Conservation (phyloP, 305 asterid genomes). For the Fraxinus sp. region DNA sequence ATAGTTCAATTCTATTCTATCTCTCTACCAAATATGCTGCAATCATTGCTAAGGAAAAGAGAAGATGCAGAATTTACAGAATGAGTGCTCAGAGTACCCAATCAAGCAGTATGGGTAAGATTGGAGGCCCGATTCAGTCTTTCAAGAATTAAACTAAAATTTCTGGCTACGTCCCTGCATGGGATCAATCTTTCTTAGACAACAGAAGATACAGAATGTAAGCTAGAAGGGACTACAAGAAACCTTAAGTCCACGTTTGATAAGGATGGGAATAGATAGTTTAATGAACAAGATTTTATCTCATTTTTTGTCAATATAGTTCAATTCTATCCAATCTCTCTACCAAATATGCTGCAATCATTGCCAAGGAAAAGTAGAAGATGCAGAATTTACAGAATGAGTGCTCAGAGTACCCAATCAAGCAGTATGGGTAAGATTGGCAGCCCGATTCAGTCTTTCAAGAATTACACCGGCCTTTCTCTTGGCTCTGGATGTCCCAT, state of each 20-base stretch:
- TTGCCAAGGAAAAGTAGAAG: slow-evolving; percentile 19
- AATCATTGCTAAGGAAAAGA: slow-evolving; percentile 2
- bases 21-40: not conserved
- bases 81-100: too few species aligned
- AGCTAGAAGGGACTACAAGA: slow-evolving; percentile 22
- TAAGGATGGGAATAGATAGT: not conserved
- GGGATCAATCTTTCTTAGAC: slow-evolving; percentile 33
- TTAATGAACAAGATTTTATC: not conserved
- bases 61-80: not conserved
- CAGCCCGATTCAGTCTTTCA: slow-evolving; percentile 19
- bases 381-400: not conserved
- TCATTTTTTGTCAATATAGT: not conserved
- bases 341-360: not conserved
- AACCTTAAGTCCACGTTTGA: slow-evolving; percentile 23
- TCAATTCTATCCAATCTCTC: not conserved
- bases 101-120: too few species aligned
- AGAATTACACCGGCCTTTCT: slow-evolving; percentile 65
- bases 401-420: too few species aligned
- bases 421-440: too few species aligned
- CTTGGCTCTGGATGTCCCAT: slow-evolving; percentile 65
- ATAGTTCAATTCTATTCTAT: not conserved
- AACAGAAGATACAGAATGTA: slow-evolving; percentile 30
- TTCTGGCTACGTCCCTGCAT: too few species aligned
- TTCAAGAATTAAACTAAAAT: slow-evolving; percentile 59
- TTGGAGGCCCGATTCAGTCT: not conserved